Conservation (phyloP, 768 basidiomycete genomes). For the Gloeostereum incarnatum region DNA sequence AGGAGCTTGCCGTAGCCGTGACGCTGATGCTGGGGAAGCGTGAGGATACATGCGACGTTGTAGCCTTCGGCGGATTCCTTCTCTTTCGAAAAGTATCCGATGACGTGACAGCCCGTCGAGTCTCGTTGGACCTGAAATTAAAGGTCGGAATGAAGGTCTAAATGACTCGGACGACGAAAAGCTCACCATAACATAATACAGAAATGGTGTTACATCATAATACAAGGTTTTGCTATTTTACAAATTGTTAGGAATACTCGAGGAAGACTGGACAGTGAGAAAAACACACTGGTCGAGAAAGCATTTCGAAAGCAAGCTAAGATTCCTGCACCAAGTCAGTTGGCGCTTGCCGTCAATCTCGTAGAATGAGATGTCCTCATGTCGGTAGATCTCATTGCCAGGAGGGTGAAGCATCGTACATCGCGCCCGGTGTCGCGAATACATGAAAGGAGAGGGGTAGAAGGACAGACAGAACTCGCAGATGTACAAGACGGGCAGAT, state of each 20-base stretch:
- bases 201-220: conserved; percentile 98
- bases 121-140: conserved; percentile 71
- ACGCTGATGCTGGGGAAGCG: conserved; percentile 97
- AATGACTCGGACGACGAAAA: conserved; percentile 9
- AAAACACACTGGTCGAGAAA: conserved; percentile 91
- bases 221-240: conserved; percentile 87
- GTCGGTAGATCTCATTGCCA: conserved; percentile 98
- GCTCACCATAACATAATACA: conserved; percentile 97
- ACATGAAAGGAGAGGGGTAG: conserved; percentile 86
- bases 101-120: conserved; percentile 83
- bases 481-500: conserved; percentile 90
- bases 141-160: conserved; percentile 3
- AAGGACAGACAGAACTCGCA: conserved; percentile 98
- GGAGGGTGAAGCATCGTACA: conserved; percentile 92
- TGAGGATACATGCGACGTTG: conserved; percentile 97
- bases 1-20: conserved; percentile 92
- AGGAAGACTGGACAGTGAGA: conserved; percentile 3
- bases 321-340: conserved; percentile 91
- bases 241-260: conserved; percentile 11
- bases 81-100: conserved; percentile 99
- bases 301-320: conserved; percentile 94
- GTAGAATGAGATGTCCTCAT: conserved; percentile 95
- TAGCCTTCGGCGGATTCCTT: conserved; percentile 97
- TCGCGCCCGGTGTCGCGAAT: conserved; percentile 82
- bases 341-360: conserved; percentile 98